Percentiles rank a stretch among this genome's conserved stretches.
phyloP scores from a whole-genome alignment of 2,329 filamentous ascomycete species.

The Penicillium sp. region DNA sequence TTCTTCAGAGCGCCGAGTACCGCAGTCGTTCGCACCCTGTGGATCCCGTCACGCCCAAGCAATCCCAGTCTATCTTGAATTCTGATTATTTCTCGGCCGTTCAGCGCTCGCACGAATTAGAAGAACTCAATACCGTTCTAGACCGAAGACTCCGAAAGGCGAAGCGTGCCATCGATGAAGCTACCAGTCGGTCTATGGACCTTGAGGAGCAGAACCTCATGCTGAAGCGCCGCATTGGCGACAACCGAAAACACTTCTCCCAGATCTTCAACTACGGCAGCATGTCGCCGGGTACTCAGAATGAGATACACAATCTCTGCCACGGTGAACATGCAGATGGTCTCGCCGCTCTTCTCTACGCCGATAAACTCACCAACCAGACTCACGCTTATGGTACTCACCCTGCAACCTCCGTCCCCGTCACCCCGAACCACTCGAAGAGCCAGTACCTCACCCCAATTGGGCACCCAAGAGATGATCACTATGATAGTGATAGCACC shows the following conservation, averaged over 20 bases:
- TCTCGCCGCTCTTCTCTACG: conserved; percentile 39
- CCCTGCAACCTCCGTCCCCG: conserved; percentile 68
- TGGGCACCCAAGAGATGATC: conserved; percentile 51
- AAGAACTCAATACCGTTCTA: conserved; percentile 65
- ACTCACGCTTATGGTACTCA: conserved; percentile 21
- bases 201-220: conserved; percentile 75
- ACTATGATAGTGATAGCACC: conserved; percentile 76
- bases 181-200: conserved; percentile 69
- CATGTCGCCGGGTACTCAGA: conserved; percentile 59
- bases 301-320: conserved; percentile 47
- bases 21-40: conserved; percentile 61
- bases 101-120: conserved; percentile 62
- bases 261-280: conserved; percentile 74
- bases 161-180: conserved; percentile 74
- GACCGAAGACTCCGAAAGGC: conserved; percentile 67
- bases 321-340: conserved; percentile 39
- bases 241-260: conserved; percentile 85
- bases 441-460: conserved; percentile 61
- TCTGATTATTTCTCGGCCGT: conserved; percentile 61
- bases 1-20: conserved; percentile 72
- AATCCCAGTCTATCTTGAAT: conserved; percentile 40
- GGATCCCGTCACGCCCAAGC: conserved; percentile 37
- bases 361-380: conserved; percentile 41
- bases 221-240: conserved; percentile 78
- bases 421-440: conserved; percentile 64